Base-by-base conservation (phyloP, 192 early-diverging fungal species). In the Pilobolus umbonatus region DNA sequence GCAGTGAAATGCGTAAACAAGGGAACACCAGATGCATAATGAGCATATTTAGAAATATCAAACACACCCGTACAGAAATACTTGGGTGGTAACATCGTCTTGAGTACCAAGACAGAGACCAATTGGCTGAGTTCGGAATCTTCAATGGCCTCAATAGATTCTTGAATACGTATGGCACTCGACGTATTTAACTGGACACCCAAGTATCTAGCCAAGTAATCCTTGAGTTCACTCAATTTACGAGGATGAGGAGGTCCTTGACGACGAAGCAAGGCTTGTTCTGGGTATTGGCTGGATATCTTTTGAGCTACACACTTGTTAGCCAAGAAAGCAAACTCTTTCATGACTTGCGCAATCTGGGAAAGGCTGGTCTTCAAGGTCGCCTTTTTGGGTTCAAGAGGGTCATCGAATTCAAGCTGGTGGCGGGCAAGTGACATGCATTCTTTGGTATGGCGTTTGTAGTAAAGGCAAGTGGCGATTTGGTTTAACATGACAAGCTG, bases 1-100 rank as follows among this genome's bases (percentile, higher is more conserved):
- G 89, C 88, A 6, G 95, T 99, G 64, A 99, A 99, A 64, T 99
- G 97, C 11, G 97, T 98, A 78, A 96, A 99, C 36, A 99, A 88
- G 2, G 78, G 81, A 3, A 83, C 81, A 28, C 94, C 91, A 53
- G 98, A 73, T 38, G 95, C 92, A 59, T 96, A 99, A 71, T 99
- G 95, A 28, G 75, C 75, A 75, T 87, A 96, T 31, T 88, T 82
- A 21, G 79, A 79, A 21, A 81, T 82, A 4, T 83, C 76, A 19
- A 91, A 61, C 26, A 85, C 89, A 17, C 95, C 97, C 6, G 92
- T 92, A 74, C 95, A 97, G 58, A 97, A 96, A 54, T 99, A 99
- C 61, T 94, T 92, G 21, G 97, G 92, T 64, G 90, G 88, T 84
- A 96, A 93, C 89, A 99, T 92, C 56, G 93, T 91, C 67, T 96